Percentiles rank a stretch among this genome's conserved stretches.
phyloP scores from a whole-genome alignment of 495 filamentous ascomycete genomes.

The Neurospora intermedia region DNA sequence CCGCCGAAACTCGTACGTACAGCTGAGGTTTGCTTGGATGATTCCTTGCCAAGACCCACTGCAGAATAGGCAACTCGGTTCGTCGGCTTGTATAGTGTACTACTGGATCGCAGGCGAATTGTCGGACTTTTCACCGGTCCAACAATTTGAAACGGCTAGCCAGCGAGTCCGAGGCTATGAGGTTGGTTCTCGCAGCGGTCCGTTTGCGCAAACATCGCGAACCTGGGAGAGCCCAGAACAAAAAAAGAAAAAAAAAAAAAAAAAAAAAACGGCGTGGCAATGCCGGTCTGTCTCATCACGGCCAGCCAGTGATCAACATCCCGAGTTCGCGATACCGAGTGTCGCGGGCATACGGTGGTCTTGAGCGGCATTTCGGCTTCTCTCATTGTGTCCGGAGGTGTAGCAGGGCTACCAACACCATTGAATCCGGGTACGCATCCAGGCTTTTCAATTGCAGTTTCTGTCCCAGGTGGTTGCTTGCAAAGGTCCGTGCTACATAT shows the following conservation, averaged over 20 bases:
- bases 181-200: background rate
- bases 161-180: background rate
- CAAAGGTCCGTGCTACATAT: background rate
- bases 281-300: background rate
- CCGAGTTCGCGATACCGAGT: background rate
- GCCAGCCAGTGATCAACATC: background rate
- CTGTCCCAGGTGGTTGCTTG: background rate
- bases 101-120: background rate
- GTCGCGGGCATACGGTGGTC: background rate
- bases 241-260: background rate
- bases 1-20: background rate
- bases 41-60: background rate
- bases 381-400: background rate
- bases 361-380: background rate
- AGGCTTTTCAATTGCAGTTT: background rate
- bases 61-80: background rate
- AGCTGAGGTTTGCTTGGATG: background rate
- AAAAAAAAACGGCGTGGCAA: background rate
- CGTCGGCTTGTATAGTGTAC: background rate
- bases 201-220: background rate
- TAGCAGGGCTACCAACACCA: background rate
- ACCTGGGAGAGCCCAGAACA: background rate
- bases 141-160: background rate
- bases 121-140: background rate
- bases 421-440: background rate